These are phyloP conservation scores for Fusarium stilboides DNA, from an alignment of 2,329 filamentous ascomycete species.

Conservation along the genomic window DNA sequence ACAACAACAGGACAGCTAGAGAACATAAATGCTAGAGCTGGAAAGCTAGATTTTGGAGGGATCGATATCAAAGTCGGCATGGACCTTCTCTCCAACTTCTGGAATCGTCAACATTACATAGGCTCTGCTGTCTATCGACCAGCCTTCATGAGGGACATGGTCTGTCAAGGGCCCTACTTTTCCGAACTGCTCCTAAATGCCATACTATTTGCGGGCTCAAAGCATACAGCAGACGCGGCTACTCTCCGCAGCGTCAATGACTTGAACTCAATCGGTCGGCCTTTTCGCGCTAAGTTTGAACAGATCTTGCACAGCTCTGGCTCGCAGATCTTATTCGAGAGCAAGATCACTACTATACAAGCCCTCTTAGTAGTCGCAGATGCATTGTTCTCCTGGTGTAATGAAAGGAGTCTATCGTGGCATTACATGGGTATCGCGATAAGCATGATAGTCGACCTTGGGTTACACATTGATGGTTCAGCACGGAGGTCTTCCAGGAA, in stretches of 20 bases:
- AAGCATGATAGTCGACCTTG: constrained; percentile 30
- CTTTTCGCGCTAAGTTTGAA: constrained; percentile 22
- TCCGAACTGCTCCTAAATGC: constrained; percentile 70
- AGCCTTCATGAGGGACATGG: constrained; percentile 68
- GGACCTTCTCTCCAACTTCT: constrained; percentile 66
- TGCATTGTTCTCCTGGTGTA: constrained; percentile 10
- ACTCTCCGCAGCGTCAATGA: neutral
- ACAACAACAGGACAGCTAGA: neutral
- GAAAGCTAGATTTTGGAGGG: constrained; percentile 7
- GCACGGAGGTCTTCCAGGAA: constrained; percentile 29
- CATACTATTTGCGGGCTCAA: constrained; percentile 60
- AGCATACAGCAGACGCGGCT: neutral
- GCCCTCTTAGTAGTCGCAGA: constrained; percentile 5
- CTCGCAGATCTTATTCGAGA: constrained; percentile 7
- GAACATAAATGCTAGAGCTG: constrained; percentile 6
- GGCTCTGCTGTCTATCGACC: constrained; percentile 64
- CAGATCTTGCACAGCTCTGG: neutral
- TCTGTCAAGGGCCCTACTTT: constrained; percentile 68
- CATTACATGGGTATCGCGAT: constrained; percentile 32
- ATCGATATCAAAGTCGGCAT: constrained; percentile 63
- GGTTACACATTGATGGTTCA: neutral
- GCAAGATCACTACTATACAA: constrained; percentile 21
- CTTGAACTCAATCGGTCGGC: constrained; percentile 2
- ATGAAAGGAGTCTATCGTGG: constrained; percentile 27
- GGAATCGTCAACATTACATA: constrained; percentile 68